Base-by-base conservation (phyloP, 305 asterid genomes). In the Plantago lanceolata region DNA sequence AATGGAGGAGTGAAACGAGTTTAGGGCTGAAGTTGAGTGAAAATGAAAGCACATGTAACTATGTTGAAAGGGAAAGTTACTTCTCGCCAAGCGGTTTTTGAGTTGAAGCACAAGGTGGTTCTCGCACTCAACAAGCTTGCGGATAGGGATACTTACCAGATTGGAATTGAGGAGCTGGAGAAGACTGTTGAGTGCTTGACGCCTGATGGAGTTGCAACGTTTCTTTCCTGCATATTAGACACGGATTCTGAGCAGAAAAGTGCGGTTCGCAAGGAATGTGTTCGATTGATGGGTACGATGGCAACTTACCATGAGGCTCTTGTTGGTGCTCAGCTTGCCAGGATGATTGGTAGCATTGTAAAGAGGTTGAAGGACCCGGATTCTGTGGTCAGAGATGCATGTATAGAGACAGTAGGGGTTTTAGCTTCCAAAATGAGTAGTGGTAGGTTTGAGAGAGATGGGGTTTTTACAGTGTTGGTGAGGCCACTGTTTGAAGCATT, bases 401-500 rank as follows among this genome's bases (percentile, higher is more conserved):
- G 96, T 68, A 75, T 83, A 35, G 99, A 87, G 66, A 82, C 99
- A 37, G 79, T 84, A 61, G 95, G 95, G 16, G 71, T 87, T 65
- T 71, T 89, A 78, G 95, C 96, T 69, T 76, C 95, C 56, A 89
- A 79, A 75, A 72, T 93, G 75, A 83, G 91, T 44, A 28, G 79
- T 44, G 61, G 74, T 73, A 84, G 85, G 68, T 70, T 72, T 63
- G 95, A 80, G 57, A 79, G 71, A 40, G 96, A 85, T 68, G 84
- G 77, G 16, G 59, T 80, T 65, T 89, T 93, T 63, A 75, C 85
- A 63, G 76, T 81, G 59, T 73, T 93, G 18, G 99, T 87, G 76
- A 93, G 82, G 74, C 97, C 99, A 18, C 89, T 93, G 68, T 93
- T 93, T 76, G 99, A 93, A 79, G 87, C 95, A 50, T 66, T 93